Conservation (phyloP, 2,329 filamentous ascomycete species). For the Orbilia brochopaga region DNA sequence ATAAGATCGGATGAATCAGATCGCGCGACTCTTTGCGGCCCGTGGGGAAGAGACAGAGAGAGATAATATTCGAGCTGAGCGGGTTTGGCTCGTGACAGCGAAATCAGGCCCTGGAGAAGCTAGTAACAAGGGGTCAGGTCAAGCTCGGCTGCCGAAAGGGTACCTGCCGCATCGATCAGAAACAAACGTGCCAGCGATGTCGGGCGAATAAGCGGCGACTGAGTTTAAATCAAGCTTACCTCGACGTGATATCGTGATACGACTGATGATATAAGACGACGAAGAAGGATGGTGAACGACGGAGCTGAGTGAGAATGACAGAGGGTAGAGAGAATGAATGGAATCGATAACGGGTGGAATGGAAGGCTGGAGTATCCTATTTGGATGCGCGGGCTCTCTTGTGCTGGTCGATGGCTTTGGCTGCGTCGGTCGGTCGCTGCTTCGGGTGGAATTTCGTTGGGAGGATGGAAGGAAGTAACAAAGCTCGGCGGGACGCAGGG, state of each 20-base stretch:
- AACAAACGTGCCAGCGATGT: neutral
- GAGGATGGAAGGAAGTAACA: constrained; percentile 4
- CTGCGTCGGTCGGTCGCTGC: constrained; percentile 27
- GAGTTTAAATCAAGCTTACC: constrained; percentile 5
- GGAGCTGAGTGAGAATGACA: no score
- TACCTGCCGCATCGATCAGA: constrained; percentile 37
- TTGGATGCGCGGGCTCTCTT: neutral
- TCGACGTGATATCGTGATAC: neutral
- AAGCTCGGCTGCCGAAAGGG: constrained; percentile 50
- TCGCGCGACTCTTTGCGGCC: constrained; percentile 20
- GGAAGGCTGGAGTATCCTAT: constrained; percentile 1
- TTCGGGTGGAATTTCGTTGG: constrained; percentile 50
- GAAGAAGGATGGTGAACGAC: no score
- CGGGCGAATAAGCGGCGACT: no score
- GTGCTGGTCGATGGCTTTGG: neutral
- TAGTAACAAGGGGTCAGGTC: constrained; percentile 8
- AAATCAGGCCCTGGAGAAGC: neutral
- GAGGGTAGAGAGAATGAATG: neutral
- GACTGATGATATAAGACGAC: no score
- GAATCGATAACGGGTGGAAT: neutral
- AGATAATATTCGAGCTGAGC: no score
- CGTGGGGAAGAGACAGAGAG: constrained; percentile 52
- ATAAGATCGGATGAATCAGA: neutral
- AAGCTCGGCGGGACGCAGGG: neutral
- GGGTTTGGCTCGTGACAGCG: constrained; percentile 5